Evolutionary conservation across 2,329 filamentous ascomycete genomes (phyloP).

Genomic region (Blastomyces emzantsi): DNA sequence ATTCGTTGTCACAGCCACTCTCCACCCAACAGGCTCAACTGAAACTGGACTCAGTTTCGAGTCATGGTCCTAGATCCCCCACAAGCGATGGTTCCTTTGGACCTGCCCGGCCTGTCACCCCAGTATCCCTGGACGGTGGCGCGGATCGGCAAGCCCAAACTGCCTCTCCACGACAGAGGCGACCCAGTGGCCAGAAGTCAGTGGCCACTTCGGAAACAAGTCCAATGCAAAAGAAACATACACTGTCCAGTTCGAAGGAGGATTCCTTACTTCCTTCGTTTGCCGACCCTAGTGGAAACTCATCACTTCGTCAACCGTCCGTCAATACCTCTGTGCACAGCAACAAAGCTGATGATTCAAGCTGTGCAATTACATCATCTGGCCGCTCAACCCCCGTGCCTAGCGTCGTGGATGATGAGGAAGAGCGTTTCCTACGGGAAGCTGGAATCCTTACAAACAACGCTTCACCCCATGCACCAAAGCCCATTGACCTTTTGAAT

Average conservation of each 20-base stretch:
- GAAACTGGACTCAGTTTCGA: slow-evolving; percentile 18
- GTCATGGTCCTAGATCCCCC: slow-evolving; percentile 19
- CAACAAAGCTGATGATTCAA: slow-evolving; percentile 30
- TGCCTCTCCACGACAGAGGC: slow-evolving; percentile 21
- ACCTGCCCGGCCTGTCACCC: slow-evolving; percentile 13
- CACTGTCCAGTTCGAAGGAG: slow-evolving; percentile 22
- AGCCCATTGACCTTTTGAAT: slow-evolving; percentile 33
- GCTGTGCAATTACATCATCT: slow-evolving; percentile 28
- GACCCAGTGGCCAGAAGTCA: slow-evolving; percentile 28
- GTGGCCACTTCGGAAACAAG: slow-evolving; percentile 26
- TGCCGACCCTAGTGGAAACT: slow-evolving; percentile 19
- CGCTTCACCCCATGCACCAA: slow-evolving; percentile 35
- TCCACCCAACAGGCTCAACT: slow-evolving; percentile 15
- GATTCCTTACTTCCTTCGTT: slow-evolving; percentile 23
- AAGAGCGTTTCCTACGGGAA: slow-evolving; percentile 59
- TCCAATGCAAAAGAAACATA: slow-evolving; percentile 23
- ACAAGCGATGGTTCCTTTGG: slow-evolving; percentile 19
- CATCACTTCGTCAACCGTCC: slow-evolving; percentile 31
- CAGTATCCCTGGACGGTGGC: slow-evolving; percentile 6
- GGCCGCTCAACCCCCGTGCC: slow-evolving; percentile 29
- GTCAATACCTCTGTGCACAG: slow-evolving; percentile 27
- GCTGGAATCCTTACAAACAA: slow-evolving; percentile 52
- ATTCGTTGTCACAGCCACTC: slow-evolving; percentile 14
- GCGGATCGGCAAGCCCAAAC: slow-evolving; percentile 19
- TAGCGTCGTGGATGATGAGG: slow-evolving; percentile 51